Evolutionary conservation across 306 rosid genomes (phyloP).

Genomic region (Gillenia trifoliata): DNA sequence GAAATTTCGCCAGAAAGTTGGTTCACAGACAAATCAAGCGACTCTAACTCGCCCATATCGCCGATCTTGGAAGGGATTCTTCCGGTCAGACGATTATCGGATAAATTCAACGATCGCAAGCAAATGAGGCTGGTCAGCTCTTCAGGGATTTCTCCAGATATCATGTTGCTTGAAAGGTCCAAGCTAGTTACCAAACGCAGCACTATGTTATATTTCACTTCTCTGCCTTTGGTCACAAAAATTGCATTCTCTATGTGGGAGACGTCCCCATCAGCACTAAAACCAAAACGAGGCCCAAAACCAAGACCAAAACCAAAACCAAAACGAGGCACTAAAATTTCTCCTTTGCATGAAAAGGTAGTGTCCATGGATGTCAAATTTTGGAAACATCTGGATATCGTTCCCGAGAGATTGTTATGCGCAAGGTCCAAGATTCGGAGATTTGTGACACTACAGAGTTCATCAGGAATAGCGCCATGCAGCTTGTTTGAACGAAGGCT

Average conservation of each 20-base stretch:
- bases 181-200: neutral
- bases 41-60: no score
- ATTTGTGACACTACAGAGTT: no score
- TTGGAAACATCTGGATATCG: constrained; percentile 31
- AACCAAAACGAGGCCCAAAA: no score
- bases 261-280: no score
- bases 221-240: neutral
- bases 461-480: no score
- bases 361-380: neutral
- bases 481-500: neutral
- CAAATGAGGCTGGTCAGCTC: neutral
- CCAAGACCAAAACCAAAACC: no score
- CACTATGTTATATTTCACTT: neutral
- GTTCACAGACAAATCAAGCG: no score
- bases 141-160: constrained; percentile 5
- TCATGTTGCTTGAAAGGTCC: constrained; percentile 7
- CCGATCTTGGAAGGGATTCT: neutral
- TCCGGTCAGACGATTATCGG: neutral
- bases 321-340: no score
- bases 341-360: neutral
- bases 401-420: constrained; percentile 23
- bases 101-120: neutral
- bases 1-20: no score
- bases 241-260: neutral
- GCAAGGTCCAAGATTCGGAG: neutral